A percentile compares a stretch with the other conserved stretches of the same genome.
These are phyloP conservation scores for Boletus reticuloceps DNA, from an alignment of 768 basidiomycete genomes.

Conservation along the genomic window DNA sequence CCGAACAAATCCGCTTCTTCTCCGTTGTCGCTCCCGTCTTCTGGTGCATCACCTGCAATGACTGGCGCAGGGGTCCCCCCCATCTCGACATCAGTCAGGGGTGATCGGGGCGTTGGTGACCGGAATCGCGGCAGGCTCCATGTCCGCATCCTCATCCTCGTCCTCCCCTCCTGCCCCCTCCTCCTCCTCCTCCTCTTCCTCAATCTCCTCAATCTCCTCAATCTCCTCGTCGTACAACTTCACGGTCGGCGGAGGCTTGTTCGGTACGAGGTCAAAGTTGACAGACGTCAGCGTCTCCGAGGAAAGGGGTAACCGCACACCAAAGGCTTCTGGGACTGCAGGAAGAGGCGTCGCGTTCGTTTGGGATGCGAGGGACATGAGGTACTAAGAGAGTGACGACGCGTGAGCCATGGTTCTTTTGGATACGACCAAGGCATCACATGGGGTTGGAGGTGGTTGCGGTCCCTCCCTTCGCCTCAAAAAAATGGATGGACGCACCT, in stretches of 20 bases:
- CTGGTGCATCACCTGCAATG: conserved; percentile 38
- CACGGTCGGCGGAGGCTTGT: conserved; percentile 75
- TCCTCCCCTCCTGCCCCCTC: conserved; percentile 46
- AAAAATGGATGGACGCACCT: conserved; percentile 47
- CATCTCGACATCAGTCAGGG: conserved; percentile 66
- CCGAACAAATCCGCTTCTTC: conserved; percentile 76
- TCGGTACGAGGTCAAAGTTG: conserved; percentile 85
- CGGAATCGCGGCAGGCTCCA: conserved; percentile 63
- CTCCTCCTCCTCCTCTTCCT: conserved; percentile 16
- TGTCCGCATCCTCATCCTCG: conserved; percentile 54
- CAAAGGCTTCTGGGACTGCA: conserved; percentile 84
- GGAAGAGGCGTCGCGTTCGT: conserved; percentile 81
- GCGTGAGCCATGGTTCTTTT: neutral
- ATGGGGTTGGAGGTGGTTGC: too few species aligned
- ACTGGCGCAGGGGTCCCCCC: conserved; percentile 32
- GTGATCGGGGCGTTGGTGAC: conserved; percentile 35
- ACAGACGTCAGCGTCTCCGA: conserved; percentile 73
- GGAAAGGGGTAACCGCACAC: conserved; percentile 71
- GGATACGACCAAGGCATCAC: too few species aligned
- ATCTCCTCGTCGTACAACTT: conserved; percentile 78
- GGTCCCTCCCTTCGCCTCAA: too few species aligned
- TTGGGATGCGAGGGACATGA: conserved; percentile 76
- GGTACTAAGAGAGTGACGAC: conserved; percentile 47
- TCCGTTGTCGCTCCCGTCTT: conserved; percentile 67
- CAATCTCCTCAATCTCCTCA: conserved; percentile 67